A percentile compares a stretch with the other conserved stretches of the same genome.
These are phyloP conservation scores for Lodderomyces parapsilosis DNA, from an alignment of 1,139 yeast species.

Conservation along the genomic window DNA sequence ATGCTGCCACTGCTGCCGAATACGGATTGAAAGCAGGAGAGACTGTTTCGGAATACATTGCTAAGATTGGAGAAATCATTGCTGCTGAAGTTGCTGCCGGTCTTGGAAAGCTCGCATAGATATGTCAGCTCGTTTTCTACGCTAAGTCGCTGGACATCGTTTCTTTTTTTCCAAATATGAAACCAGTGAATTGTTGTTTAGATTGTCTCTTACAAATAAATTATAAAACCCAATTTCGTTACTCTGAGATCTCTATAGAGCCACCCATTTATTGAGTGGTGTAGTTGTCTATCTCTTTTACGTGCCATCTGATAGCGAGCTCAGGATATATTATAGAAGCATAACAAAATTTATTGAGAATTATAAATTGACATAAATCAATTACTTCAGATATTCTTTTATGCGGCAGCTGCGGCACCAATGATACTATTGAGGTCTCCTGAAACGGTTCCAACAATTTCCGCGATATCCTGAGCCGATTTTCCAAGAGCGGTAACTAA, in stretches of 20 bases:
- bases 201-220: neutral
- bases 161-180: neutral
- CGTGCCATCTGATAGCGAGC: too few relatives aligned
- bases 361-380: neutral
- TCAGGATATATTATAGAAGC: too few relatives aligned
- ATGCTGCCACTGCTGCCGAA: slow-evolving; percentile 1
- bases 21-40: neutral
- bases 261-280: too few relatives aligned
- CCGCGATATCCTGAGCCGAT: neutral
- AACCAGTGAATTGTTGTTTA: neutral
- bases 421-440: neutral
- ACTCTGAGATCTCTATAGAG: too few relatives aligned
- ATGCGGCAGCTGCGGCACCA: neutral
- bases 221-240: neutral
- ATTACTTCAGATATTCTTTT: neutral
- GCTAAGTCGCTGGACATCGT: neutral
- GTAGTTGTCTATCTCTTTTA: too few relatives aligned
- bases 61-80: neutral
- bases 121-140: too few relatives aligned
- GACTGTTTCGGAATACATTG: neutral
- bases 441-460: neutral
- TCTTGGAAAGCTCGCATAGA: neutral
- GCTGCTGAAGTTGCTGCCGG: neutral
- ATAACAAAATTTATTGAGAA: neutral
- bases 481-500: neutral